These are phyloP conservation scores for Cercospora berteroae DNA, from an alignment of 2,329 filamentous ascomycete genomes.

Conservation along the genomic window DNA sequence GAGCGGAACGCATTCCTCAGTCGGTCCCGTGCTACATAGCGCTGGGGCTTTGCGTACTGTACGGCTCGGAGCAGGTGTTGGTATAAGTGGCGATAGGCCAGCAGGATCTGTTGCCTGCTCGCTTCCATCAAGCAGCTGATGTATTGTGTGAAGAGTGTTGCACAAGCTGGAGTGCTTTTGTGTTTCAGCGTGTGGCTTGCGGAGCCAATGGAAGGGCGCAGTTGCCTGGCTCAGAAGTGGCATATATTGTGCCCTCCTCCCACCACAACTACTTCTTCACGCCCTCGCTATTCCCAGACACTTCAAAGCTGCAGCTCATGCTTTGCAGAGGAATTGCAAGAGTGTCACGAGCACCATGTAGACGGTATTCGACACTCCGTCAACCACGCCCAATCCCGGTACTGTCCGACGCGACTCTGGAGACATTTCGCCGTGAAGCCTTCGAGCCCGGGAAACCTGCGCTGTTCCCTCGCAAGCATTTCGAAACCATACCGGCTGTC, in stretches of 20 bases:
- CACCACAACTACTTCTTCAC: neutral
- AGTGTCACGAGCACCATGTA: slow-evolving; percentile 19
- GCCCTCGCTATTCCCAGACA: neutral
- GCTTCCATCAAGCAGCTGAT: slow-evolving; percentile 15
- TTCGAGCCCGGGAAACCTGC: slow-evolving; percentile 55
- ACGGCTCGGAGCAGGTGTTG: slow-evolving; percentile 67
- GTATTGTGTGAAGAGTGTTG: neutral
- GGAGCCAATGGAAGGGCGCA: neutral
- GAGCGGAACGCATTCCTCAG: slow-evolving; percentile 59
- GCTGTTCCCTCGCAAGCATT: slow-evolving; percentile 49
- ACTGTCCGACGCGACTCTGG: slow-evolving; percentile 32
- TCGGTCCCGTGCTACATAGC: slow-evolving; percentile 56
- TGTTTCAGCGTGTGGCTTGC: neutral
- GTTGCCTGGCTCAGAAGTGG: neutral
- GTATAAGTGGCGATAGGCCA: slow-evolving; percentile 65
- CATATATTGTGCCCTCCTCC: neutral
- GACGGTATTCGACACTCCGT: slow-evolving; percentile 9
- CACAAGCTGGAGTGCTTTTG: neutral
- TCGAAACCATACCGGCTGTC: slow-evolving; percentile 52
- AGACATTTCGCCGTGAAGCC: slow-evolving; percentile 53
- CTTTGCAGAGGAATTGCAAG: slow-evolving; percentile 14
- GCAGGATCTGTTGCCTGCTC: slow-evolving; percentile 20
- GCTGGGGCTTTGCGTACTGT: slow-evolving; percentile 67
- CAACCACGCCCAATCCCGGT: slow-evolving; percentile 24
- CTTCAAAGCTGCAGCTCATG: slow-evolving; percentile 13